phyloP scores from a whole-genome alignment of 2,329 filamentous ascomycete genomes.

The Thelonectria discophora region DNA sequence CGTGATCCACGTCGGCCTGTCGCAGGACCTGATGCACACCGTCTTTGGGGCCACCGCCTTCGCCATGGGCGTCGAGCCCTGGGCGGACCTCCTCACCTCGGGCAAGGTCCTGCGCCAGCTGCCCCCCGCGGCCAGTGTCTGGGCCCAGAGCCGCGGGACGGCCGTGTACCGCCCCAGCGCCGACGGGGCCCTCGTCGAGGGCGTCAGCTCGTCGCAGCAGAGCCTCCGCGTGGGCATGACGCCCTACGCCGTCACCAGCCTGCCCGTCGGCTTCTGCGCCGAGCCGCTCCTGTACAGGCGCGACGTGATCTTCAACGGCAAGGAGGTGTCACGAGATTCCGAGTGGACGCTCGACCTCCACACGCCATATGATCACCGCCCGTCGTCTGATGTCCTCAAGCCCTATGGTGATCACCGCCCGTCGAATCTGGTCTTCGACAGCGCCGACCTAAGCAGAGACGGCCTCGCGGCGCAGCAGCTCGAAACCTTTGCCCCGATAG shows the following conservation, averaged over 20 bases:
- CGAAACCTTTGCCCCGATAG: slow-evolving; percentile 6
- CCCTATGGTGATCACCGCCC: not conserved
- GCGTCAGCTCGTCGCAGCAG: not conserved
- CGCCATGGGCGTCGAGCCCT: slow-evolving; percentile 2
- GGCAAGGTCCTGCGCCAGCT: not conserved
- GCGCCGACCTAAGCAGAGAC: not conserved
- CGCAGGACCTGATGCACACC: not conserved
- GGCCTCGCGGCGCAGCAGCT: not conserved
- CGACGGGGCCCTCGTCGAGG: not conserved
- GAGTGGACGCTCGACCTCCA: slow-evolving; percentile 1
- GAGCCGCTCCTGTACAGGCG: slow-evolving; percentile 4
- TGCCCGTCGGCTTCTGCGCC: not conserved
- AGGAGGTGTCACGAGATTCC: not conserved
- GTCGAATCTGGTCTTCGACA: not conserved
- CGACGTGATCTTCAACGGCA: slow-evolving; percentile 3
- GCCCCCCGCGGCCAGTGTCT: not conserved
- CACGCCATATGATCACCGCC: not conserved
- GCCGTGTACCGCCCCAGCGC: not conserved
- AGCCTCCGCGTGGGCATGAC: slow-evolving; percentile 8
- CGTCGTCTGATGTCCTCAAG: not conserved
- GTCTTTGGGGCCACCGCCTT: not conserved
- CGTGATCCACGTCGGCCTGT: not conserved
- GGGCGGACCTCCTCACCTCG: not conserved
- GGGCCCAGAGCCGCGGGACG: not conserved
- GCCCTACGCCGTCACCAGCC: not conserved